phyloP scores from a whole-genome alignment of 805 yeast genomes.

The Blastobotrys robertii region DNA sequence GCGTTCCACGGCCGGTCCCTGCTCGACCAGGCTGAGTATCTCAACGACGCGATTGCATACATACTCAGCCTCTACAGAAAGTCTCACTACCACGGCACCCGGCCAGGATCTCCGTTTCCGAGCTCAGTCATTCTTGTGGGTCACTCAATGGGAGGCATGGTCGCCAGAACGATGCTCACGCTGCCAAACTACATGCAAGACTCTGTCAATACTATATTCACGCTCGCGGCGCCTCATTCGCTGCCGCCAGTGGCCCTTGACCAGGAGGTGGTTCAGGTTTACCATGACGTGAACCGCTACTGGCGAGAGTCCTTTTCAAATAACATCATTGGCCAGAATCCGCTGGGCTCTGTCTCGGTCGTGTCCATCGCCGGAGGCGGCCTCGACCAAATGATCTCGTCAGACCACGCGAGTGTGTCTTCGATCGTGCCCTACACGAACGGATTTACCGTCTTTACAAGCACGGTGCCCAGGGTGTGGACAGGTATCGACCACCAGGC shows the following conservation, averaged over 20 bases:
- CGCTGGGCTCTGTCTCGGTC: constrained; percentile 50
- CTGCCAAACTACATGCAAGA: constrained; percentile 58
- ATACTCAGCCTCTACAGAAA: constrained; percentile 54
- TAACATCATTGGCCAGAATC: constrained; percentile 30
- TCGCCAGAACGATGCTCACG: constrained; percentile 72
- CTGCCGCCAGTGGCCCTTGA: constrained; percentile 88
- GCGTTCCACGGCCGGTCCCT: constrained; percentile 92
- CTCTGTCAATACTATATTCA: constrained; percentile 71
- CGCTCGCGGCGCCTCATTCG: constrained; percentile 83
- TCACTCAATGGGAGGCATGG: constrained; percentile 97
- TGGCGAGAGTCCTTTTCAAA: constrained; percentile 58
- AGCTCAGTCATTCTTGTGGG: constrained; percentile 68
- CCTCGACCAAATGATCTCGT: constrained; percentile 69
- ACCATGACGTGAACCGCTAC: constrained; percentile 59
- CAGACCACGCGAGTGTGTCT: constrained; percentile 71
- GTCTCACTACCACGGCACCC: neutral
- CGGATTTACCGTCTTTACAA: constrained; percentile 74
- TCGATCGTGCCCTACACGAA: constrained; percentile 59
- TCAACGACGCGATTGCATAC: constrained; percentile 74
- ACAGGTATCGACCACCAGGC: constrained; percentile 89
- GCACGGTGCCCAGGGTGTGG: constrained; percentile 86
- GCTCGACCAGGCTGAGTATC: constrained; percentile 85
- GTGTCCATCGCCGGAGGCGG: constrained; percentile 84
- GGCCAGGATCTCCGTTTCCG: constrained; percentile 29
- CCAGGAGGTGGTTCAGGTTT: constrained; percentile 67